phyloP scores from a whole-genome alignment of 371 early-diverging fungal species.

The Dichotomocladium elegans region DNA sequence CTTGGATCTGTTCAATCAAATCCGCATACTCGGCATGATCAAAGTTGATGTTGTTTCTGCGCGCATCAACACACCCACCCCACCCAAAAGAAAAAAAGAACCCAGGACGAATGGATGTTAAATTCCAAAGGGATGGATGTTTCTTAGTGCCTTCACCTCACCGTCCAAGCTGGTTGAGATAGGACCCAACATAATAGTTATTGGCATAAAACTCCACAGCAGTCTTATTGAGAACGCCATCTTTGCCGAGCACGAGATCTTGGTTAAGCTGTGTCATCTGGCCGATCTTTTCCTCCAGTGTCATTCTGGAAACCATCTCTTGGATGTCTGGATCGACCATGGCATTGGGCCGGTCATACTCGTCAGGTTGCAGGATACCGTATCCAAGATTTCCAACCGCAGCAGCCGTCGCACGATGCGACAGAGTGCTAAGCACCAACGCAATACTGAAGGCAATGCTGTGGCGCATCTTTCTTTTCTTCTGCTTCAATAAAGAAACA shows the following conservation, averaged over 20 bases:
- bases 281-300: constrained; percentile 57
- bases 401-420: not conserved
- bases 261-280: constrained; percentile 67
- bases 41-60: constrained; percentile 18
- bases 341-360: constrained; percentile 23
- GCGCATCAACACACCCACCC: too few relatives aligned
- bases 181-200: constrained; percentile 33
- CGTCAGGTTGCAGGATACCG: constrained; percentile 3
- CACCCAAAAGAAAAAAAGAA: constrained; percentile 10
- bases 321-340: constrained; percentile 25
- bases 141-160: too few relatives aligned
- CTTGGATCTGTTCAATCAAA: constrained; percentile 28
- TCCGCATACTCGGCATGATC: constrained; percentile 23
- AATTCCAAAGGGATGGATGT: too few relatives aligned
- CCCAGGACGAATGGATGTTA: too few relatives aligned
- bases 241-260: constrained; percentile 24
- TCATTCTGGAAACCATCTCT: constrained; percentile 46
- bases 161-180: constrained; percentile 30
- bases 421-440: not conserved
- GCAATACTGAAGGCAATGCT: constrained; percentile 1
- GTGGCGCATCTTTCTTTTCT: not conserved
- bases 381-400: constrained; percentile 1
- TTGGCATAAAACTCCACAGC: constrained; percentile 45
- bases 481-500: too few relatives aligned
- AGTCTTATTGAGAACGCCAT: constrained; percentile 41